Percentiles rank a stretch among this genome's conserved stretches.
phyloP scores from a whole-genome alignment of 768 basidiomycete species.

The Tricholoma hemisulphureum region DNA sequence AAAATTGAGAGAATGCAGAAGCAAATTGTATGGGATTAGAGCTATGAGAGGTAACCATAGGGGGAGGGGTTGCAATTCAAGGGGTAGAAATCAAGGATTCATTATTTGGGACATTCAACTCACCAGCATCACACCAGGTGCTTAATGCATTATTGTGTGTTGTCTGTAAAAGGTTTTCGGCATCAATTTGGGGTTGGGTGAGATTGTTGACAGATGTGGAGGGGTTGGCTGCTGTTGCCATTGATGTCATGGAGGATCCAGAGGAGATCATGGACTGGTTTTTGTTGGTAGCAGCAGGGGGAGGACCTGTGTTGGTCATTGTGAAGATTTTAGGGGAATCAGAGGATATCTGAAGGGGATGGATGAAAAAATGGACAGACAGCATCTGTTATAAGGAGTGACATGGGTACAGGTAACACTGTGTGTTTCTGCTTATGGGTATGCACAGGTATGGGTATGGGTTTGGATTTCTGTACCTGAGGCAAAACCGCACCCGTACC shows the following conservation, averaged over 20 bases:
- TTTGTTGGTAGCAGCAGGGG: conserved; percentile 7
- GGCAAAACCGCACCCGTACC: too few relatives aligned
- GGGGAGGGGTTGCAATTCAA: not conserved
- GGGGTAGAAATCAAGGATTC: not conserved
- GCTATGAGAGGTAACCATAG: not conserved
- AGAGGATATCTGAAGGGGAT: too few relatives aligned
- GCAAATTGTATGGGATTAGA: not conserved
- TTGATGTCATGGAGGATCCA: not conserved
- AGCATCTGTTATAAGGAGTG: too few relatives aligned
- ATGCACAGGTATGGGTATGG: too few relatives aligned
- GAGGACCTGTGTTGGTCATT: conserved; percentile 6
- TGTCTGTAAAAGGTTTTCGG: not conserved
- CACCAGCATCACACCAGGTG: not conserved
- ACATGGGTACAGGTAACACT: too few relatives aligned
- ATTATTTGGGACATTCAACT: not conserved
- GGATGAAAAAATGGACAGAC: too few relatives aligned
- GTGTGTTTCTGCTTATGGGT: too few relatives aligned
- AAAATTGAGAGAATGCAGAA: not conserved
- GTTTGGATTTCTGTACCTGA: too few relatives aligned
- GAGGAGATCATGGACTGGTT: not conserved
- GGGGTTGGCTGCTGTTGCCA: not conserved
- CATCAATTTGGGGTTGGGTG: too few relatives aligned
- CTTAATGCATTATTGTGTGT: not conserved
- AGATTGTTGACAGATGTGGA: too few relatives aligned
- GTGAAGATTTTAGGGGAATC: not conserved